Conservation (phyloP, 495 filamentous ascomycete species). For the Neurospora cerealis region DNA sequence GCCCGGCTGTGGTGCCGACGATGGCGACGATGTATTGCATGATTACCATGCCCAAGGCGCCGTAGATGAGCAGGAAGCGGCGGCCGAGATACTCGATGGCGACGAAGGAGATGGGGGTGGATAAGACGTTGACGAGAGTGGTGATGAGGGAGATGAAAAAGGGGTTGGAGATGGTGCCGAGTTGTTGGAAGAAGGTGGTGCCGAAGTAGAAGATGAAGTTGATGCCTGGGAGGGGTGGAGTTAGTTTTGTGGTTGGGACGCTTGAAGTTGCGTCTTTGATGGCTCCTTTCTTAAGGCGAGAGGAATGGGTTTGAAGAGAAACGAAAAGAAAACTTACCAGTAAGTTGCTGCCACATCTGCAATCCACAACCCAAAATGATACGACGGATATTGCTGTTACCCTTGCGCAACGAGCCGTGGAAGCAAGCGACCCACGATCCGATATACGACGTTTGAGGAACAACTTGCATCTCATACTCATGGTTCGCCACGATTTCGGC, state of each 20-base stretch:
- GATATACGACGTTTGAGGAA: slow-evolving; percentile 52
- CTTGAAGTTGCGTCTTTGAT: neutral
- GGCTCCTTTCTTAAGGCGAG: neutral
- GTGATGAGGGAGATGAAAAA: slow-evolving; percentile 74
- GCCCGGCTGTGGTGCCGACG: slow-evolving; percentile 49
- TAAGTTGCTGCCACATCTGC: slow-evolving; percentile 64
- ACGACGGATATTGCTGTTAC: slow-evolving; percentile 52
- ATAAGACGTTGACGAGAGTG: slow-evolving; percentile 74
- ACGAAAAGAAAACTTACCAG: slow-evolving; percentile 2
- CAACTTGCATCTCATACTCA: slow-evolving; percentile 62
- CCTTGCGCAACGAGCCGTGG: slow-evolving; percentile 44
- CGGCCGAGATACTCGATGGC: slow-evolving; percentile 73
- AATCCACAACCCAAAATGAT: slow-evolving; percentile 60
- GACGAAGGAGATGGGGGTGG: slow-evolving; percentile 71
- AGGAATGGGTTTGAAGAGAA: neutral
- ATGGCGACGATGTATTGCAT: slow-evolving; percentile 77
- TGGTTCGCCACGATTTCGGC: slow-evolving; percentile 75
- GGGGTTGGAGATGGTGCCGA: slow-evolving; percentile 58
- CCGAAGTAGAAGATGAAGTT: slow-evolving; percentile 92
- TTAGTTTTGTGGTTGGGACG: slow-evolving; percentile 6
- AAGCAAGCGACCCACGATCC: slow-evolving; percentile 58
- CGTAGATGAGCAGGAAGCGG: slow-evolving; percentile 64
- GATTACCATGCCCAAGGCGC: slow-evolving; percentile 66
- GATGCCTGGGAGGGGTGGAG: slow-evolving; percentile 42
- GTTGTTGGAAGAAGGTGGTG: slow-evolving; percentile 66